These are phyloP conservation scores for Fusarium concolor DNA, from an alignment of 2,329 filamentous ascomycete genomes.

Conservation along the genomic window DNA sequence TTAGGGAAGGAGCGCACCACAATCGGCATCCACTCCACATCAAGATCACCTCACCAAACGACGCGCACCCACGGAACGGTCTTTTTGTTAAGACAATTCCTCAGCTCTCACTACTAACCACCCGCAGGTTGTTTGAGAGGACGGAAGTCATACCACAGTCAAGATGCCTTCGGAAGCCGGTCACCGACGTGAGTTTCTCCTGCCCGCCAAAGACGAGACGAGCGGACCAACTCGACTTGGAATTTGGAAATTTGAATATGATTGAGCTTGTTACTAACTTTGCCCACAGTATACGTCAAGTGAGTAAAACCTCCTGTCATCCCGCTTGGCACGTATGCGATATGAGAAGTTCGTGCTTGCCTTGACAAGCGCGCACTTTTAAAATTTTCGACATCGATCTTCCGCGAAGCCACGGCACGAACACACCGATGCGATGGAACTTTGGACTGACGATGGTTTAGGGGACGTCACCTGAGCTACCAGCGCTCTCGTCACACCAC, in stretches of 20 bases:
- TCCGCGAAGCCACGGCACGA: conserved; percentile 42
- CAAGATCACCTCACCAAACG: conserved; percentile 57
- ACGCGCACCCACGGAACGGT: conserved; percentile 58
- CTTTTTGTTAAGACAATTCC: conserved; percentile 60
- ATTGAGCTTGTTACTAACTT: conserved; percentile 53
- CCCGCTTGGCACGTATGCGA: conserved; percentile 33
- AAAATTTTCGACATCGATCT: conserved; percentile 42
- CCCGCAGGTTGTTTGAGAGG: conserved; percentile 60
- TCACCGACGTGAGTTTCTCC: conserved; percentile 81
- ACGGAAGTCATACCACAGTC: conserved; percentile 63
- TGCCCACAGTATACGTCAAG: conserved; percentile 82
- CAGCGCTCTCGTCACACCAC: conserved; percentile 93
- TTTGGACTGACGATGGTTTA: conserved; percentile 56
- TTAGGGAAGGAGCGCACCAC: conserved; percentile 50
- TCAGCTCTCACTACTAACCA: conserved; percentile 54
- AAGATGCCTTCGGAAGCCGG: conserved; percentile 90
- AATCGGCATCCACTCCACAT: conserved; percentile 53
- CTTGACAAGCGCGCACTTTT: conserved; percentile 26
- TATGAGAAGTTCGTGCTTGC: conserved; percentile 19
- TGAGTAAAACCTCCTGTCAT: conserved; percentile 64
- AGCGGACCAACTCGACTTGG: conserved; percentile 22
- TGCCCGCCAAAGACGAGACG: conserved; percentile 15
- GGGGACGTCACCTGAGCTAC: conserved; percentile 98
- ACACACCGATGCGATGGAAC: conserved; percentile 36
- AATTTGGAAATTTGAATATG: conserved; percentile 32